phyloP scores from a whole-genome alignment of 2,329 filamentous ascomycete species.

The Penicillium sp. region DNA sequence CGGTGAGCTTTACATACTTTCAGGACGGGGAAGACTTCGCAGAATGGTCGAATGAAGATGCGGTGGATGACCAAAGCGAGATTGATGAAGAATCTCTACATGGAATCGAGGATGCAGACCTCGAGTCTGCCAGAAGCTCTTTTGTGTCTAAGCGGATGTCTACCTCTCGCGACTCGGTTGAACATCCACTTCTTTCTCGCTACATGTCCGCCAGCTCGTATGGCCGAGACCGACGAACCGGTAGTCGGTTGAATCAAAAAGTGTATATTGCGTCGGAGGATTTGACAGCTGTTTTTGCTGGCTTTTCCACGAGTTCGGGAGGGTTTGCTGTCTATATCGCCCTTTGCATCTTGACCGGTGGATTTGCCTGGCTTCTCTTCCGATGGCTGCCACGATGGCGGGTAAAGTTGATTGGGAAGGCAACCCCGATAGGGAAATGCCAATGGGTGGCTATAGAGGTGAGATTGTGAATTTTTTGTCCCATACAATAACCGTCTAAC shows the following conservation, averaged over 20 bases:
- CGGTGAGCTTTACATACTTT: conserved; percentile 85
- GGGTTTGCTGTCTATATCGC: conserved; percentile 69
- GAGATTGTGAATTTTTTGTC: conserved; percentile 28
- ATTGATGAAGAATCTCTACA: conserved; percentile 44
- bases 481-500: conserved; percentile 24
- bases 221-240: conserved; percentile 59
- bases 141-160: conserved; percentile 37
- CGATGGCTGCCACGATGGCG: conserved; percentile 90
- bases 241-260: conserved; percentile 76
- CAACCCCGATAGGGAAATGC: conserved; percentile 69
- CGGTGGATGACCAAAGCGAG: conserved; percentile 46
- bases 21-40: conserved; percentile 65
- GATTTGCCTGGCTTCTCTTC: conserved; percentile 78
- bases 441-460: conserved; percentile 91
- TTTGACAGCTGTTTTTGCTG: conserved; percentile 87
- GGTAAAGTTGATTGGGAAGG: conserved; percentile 69
- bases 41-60: conserved; percentile 53
- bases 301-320: conserved; percentile 73
- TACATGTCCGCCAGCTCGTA: conserved; percentile 70
- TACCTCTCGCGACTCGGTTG: conserved; percentile 47
- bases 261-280: conserved; percentile 92
- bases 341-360: conserved; percentile 70
- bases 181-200: conserved; percentile 66
- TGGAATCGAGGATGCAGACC: conserved; percentile 41
- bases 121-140: conserved; percentile 36